These are phyloP conservation scores for Hysterium pulicare DNA, from an alignment of 2,329 filamentous ascomycete genomes.

Conservation along the genomic window DNA sequence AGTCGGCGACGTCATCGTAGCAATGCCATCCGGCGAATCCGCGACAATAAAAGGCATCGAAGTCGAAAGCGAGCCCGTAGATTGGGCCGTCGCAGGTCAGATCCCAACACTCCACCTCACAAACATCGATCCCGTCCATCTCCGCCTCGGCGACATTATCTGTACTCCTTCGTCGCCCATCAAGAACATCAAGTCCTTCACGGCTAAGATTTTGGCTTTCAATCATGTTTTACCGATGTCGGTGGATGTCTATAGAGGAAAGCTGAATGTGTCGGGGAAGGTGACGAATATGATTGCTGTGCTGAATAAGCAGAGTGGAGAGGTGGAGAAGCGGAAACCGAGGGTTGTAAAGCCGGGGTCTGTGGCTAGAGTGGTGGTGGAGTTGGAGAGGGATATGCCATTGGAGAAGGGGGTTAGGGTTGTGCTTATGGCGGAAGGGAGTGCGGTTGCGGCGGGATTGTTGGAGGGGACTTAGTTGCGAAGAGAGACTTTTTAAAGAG, in stretches of 20 bases:
- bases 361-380: conserved; percentile 74
- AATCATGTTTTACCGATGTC: conserved; percentile 85
- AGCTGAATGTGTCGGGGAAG: conserved; percentile 72
- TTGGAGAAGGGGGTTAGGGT: conserved; percentile 77
- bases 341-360: conserved; percentile 76
- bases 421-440: conserved; percentile 74
- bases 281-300: conserved; percentile 69
- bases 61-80: conserved; percentile 66
- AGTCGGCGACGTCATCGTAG: conserved; percentile 72
- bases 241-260: conserved; percentile 83
- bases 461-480: no score
- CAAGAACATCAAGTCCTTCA: conserved; percentile 68
- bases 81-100: conserved; percentile 92
- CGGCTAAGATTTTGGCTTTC: conserved; percentile 81
- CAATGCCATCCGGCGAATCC: conserved; percentile 77
- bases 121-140: conserved; percentile 79
- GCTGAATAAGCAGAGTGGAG: conserved; percentile 75
- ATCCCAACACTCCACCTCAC: conserved; percentile 80
- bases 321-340: conserved; percentile 76
- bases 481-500: no score
- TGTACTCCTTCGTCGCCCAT: conserved; percentile 69
- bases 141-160: conserved; percentile 78
- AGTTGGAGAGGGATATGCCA: conserved; percentile 70
- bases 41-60: conserved; percentile 80
- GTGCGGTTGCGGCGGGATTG: conserved; percentile 83